These are phyloP conservation scores for Agaricales sp. DNA, from an alignment of 1,284 basidiomycete genomes.

Conservation along the genomic window DNA sequence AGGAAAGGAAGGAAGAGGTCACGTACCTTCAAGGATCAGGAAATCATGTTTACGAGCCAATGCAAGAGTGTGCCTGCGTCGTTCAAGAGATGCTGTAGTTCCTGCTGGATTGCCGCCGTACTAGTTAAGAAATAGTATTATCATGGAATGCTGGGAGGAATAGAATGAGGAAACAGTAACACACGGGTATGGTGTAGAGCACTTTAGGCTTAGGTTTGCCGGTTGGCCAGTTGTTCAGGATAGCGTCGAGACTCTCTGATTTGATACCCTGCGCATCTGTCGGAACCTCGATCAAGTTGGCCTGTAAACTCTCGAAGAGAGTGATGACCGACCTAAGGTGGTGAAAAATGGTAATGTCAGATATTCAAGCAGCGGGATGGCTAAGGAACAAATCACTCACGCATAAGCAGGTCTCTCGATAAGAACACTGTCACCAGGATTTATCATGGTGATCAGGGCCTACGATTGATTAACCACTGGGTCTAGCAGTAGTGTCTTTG, in stretches of 20 bases:
- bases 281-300: constrained; percentile 66
- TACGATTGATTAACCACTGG: constrained; percentile 18
- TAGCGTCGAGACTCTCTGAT: constrained; percentile 50
- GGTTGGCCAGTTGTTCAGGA: constrained; percentile 69
- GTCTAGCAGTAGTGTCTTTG: neutral
- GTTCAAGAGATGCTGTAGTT: constrained; percentile 60
- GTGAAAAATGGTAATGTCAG: neutral
- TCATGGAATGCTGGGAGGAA: neutral
- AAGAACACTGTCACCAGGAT: constrained; percentile 76
- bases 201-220: constrained; percentile 69
- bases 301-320: constrained; percentile 45
- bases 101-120: constrained; percentile 83
- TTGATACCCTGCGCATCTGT: constrained; percentile 74
- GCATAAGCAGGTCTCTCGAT: constrained; percentile 86
- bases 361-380: neutral
- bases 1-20: too few species aligned
- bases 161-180: neutral
- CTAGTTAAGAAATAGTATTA: constrained; percentile 18
- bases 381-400: constrained; percentile 28
- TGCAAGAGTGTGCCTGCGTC: constrained; percentile 71
- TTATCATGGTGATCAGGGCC: constrained; percentile 52
- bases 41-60: constrained; percentile 72
- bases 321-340: constrained; percentile 60
- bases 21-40: constrained; percentile 74
- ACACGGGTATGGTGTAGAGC: constrained; percentile 70